These are phyloP conservation scores for Linum lewisii DNA, from an alignment of 345 rosid species.

Conservation along the genomic window DNA sequence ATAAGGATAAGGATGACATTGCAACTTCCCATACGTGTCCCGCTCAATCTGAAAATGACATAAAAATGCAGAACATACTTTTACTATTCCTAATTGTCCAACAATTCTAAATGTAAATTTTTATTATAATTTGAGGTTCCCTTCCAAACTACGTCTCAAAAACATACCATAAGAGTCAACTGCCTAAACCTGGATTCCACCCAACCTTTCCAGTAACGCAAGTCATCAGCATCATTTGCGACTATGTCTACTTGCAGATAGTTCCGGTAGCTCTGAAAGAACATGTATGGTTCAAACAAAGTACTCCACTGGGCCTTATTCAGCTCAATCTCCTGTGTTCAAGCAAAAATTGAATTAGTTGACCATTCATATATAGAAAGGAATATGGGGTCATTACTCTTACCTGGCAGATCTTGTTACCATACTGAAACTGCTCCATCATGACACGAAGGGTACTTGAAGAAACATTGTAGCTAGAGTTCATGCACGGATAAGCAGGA, in stretches of 20 bases:
- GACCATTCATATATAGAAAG: background rate
- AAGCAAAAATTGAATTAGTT: background rate
- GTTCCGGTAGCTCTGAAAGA: constrained; percentile 61
- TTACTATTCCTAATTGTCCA: too few relatives aligned
- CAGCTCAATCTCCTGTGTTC: constrained; percentile 49
- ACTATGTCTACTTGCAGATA: constrained; percentile 57
- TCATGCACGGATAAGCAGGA: constrained; percentile 72
- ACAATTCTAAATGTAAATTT: too few relatives aligned
- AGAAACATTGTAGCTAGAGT: constrained; percentile 72
- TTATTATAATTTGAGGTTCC: background rate
- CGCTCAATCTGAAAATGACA: constrained; percentile 46
- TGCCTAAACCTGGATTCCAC: constrained; percentile 69
- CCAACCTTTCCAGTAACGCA: constrained; percentile 72
- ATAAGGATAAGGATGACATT: constrained; percentile 62
- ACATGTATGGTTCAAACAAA: constrained; percentile 51
- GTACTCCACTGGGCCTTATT: constrained; percentile 46
- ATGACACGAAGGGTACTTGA: constrained; percentile 57
- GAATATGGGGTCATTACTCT: constrained; percentile 1
- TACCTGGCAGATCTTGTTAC: constrained; percentile 59
- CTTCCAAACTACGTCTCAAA: too few relatives aligned
- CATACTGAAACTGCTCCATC: constrained; percentile 60
- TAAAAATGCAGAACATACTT: too few relatives aligned
- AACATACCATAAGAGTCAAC: constrained; percentile 48
- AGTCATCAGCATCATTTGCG: constrained; percentile 49
- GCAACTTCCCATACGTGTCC: constrained; percentile 53